Evolutionary conservation across 2,329 filamentous ascomycete genomes (phyloP), one percentile per base, ranked within the genome.

Genomic region (Trichoderma simmonsii): DNA sequence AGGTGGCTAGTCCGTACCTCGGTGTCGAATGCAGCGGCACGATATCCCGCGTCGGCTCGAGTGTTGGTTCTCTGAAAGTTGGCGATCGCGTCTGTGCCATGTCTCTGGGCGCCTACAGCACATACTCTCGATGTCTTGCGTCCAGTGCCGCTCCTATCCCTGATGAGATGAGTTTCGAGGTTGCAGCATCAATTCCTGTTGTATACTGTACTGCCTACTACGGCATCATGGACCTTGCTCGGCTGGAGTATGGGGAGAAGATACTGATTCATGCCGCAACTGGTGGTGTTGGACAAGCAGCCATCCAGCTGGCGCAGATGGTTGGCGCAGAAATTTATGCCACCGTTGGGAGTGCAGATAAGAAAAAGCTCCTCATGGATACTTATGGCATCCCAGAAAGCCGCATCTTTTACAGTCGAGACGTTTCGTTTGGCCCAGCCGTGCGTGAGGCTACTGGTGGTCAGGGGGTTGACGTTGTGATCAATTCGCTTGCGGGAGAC

Each of bases 71-170:
- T 28, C 86, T 95, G 71, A 83, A 88, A 73, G 77, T 86, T 6
- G 93, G 94, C 71, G 93, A 97, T 82, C 90, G 92, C 75, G 90
- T 97, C 14, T 93, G 94, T 14, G 79, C 79, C 54, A 77, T 80
- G 77, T 82, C 76, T 0, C 70, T 78, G 1, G 80, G 81, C 4
- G 80, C 79, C 1, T 81, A 81, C 62, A 77, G 80, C 18, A 82
- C 78, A 5, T 77, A 76, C 51, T 74, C 80, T 3, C 78, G 78
- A n/a, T 81, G 80, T 3, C 75, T 75, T 56, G 79, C 78, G 24
- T 76, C 78, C 18, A 78, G 80, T 71, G 80, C 79, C 0, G 80
- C 81, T 54, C 78, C 79, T 15, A 80, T 87, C 3, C 83, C 84
- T 0, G 75, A 77, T 1, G 76, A 77, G 6, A 77, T 84, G 72